These are phyloP conservation scores for Stenocarpella maydis DNA, from an alignment of 2,329 filamentous ascomycete species.

Conservation along the genomic window DNA sequence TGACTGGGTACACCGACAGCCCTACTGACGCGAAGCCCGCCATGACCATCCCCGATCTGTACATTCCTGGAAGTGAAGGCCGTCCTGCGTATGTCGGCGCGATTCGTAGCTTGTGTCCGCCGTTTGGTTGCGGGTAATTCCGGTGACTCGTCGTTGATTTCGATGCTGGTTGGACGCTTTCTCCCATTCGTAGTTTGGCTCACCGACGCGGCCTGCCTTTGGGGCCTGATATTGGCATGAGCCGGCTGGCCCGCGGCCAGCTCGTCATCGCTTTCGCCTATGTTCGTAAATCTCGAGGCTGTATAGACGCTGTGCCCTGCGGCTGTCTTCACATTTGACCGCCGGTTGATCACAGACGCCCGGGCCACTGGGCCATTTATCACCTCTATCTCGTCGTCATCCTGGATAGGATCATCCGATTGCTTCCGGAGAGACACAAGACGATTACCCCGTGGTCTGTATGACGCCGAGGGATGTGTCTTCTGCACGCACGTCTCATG, in stretches of 20 bases:
- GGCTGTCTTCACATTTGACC: background rate
- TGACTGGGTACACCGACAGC: conserved; percentile 29
- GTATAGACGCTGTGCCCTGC: background rate
- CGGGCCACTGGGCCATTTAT: background rate
- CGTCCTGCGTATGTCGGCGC: conserved; percentile 24
- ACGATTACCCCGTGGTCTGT: background rate
- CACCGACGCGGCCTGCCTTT: background rate
- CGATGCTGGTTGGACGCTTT: conserved; percentile 8
- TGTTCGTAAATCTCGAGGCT: background rate
- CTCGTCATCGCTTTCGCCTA: conserved; percentile 26
- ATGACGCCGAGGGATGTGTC: background rate
- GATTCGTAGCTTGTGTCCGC: background rate
- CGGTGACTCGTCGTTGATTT: background rate
- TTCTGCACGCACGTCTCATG: background rate
- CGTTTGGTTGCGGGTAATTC: conserved; percentile 1
- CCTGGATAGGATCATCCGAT: conserved; percentile 23
- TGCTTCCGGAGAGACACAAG: background rate
- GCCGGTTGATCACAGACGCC: background rate
- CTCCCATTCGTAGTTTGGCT: background rate
- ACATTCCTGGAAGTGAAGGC: background rate
- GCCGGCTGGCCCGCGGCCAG: background rate
- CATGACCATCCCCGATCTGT: background rate
- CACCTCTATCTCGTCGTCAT: conserved; percentile 7
- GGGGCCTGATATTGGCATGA: background rate
- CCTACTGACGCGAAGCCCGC: conserved; percentile 1